Evolutionary conservation across 495 filamentous ascomycete genomes (phyloP).

Genomic region (Hypoxylon fragiforme): DNA sequence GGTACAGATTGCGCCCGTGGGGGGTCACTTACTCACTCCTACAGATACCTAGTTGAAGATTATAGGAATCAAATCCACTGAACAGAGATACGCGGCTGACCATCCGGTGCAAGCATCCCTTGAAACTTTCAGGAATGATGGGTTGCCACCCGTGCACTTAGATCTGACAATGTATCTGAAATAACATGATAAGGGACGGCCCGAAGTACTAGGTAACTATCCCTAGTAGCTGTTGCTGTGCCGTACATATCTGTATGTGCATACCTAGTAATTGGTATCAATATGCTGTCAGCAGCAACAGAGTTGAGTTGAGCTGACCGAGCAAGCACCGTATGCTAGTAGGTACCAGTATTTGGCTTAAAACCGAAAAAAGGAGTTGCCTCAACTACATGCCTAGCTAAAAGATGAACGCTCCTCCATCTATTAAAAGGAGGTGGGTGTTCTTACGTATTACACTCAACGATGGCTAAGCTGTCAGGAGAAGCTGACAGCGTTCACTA

Average conservation of each 20-base stretch:
- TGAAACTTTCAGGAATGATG: constrained; percentile 19
- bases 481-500: constrained; percentile 20
- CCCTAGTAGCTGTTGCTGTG: constrained; percentile 20
- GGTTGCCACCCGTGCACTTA: constrained; percentile 26
- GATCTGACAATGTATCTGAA: constrained; percentile 30
- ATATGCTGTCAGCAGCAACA: too few relatives aligned
- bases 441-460: constrained; percentile 29
- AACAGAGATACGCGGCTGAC: constrained; percentile 25
- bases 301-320: too few relatives aligned
- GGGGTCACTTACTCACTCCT: constrained; percentile 8
- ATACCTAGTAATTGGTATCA: too few relatives aligned
- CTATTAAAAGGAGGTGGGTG: background rate
- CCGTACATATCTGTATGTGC: too few relatives aligned
- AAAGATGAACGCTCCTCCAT: constrained; percentile 11
- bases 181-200: constrained; percentile 34
- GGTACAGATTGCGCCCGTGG: constrained; percentile 17
- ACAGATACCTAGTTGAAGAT: background rate
- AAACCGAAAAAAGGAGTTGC: constrained; percentile 11
- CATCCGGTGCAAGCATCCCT: constrained; percentile 20
- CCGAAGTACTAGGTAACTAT: constrained; percentile 23
- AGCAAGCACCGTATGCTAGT: too few relatives aligned
- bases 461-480: constrained; percentile 9
- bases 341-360: background rate
- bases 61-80: constrained; percentile 16
- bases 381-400: background rate